Evolutionary conservation across 2,329 filamentous ascomycete species (phyloP).

Genomic region (Fusarium sp.): DNA sequence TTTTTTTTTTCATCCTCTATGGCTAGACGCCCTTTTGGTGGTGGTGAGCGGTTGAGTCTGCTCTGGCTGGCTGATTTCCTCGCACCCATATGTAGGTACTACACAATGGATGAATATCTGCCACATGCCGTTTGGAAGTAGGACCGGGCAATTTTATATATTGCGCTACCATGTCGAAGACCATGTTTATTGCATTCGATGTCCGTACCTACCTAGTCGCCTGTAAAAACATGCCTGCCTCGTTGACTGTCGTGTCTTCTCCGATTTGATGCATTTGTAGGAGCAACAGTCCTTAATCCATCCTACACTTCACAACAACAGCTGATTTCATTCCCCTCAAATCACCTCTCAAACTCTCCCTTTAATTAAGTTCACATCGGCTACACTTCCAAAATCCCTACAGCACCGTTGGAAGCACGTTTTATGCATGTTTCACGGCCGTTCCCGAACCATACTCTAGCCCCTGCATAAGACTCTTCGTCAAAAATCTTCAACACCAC

Average conservation of each 20-base stretch:
- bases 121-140: background rate
- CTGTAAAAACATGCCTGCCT: background rate
- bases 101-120: background rate
- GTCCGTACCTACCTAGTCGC: background rate
- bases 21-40: background rate
- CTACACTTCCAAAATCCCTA: background rate
- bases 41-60: background rate
- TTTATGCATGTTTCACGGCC: conserved; percentile 2
- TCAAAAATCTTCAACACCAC: background rate
- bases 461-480: background rate
- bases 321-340: background rate
- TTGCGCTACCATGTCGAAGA: background rate
- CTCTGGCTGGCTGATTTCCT: background rate
- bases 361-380: background rate
- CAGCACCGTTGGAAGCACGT: background rate
- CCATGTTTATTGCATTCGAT: background rate
- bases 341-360: background rate
- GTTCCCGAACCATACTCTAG: background rate
- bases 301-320: background rate
- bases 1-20: background rate
- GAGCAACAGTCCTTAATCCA: background rate
- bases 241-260: background rate
- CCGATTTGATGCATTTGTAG: background rate
- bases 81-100: no score
- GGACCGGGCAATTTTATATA: background rate